Conservation (phyloP, 2,329 filamentous ascomycete genomes). For the Colletotrichum sidae region DNA sequence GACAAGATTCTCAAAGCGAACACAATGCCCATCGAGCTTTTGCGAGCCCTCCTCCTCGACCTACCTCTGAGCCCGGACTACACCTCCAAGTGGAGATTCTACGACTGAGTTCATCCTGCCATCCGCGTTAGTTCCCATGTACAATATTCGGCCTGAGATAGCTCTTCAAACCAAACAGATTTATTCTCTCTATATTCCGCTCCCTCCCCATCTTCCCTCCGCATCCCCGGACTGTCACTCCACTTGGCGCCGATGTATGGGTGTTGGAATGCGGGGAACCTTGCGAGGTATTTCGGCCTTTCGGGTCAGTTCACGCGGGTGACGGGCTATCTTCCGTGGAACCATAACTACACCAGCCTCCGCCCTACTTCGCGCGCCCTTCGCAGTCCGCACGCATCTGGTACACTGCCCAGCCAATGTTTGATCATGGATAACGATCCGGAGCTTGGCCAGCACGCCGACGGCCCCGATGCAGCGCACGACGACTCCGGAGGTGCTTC, state of each 20-base stretch:
- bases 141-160: constrained; percentile 9
- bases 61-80: constrained; percentile 56
- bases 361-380: constrained; percentile 17
- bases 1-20: constrained; percentile 63
- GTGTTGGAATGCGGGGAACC: constrained; percentile 4
- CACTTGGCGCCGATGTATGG: constrained; percentile 1
- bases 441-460: constrained; percentile 36
- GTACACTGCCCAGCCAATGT: constrained; percentile 7
- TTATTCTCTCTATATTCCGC: background rate
- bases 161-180: background rate
- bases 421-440: constrained; percentile 15
- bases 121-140: background rate
- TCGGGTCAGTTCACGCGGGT: constrained; percentile 12
- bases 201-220: background rate
- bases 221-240: constrained; percentile 9
- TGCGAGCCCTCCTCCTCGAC: constrained; percentile 60
- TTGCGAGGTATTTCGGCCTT: constrained; percentile 5
- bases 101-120: constrained; percentile 41
- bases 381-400: background rate
- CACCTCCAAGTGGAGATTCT: constrained; percentile 63
- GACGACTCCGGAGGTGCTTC: constrained; percentile 53
- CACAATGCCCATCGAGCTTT: constrained; percentile 65
- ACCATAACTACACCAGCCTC: constrained; percentile 25
- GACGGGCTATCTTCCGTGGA: constrained; percentile 10
- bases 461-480: constrained; percentile 41